These are phyloP conservation scores for Monosporascus cannonballus DNA, from an alignment of 2,329 filamentous ascomycete species.

Conservation along the genomic window DNA sequence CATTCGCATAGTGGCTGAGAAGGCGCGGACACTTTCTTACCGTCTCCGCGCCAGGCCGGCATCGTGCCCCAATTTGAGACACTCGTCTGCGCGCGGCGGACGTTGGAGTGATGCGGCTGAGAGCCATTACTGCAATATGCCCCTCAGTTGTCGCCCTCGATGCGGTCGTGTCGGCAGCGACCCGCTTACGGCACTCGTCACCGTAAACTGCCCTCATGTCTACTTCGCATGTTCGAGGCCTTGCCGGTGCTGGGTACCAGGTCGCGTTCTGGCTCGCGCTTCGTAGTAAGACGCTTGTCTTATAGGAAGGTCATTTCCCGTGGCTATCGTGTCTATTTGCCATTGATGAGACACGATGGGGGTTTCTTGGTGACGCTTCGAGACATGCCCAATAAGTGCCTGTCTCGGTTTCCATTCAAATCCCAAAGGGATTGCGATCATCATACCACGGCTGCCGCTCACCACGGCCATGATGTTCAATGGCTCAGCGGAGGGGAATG, in stretches of 20 bases:
- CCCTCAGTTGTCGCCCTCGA: not conserved
- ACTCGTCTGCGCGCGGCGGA: no score
- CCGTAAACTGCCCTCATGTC: not conserved
- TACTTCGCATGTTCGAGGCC: no score
- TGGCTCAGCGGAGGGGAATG: conserved; percentile 8
- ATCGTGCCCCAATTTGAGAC: no score
- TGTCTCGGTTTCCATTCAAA: not conserved
- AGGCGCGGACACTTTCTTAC: no score
- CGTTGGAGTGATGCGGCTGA: no score
- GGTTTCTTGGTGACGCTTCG: no score
- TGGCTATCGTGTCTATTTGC: not conserved
- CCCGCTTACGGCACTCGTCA: not conserved
- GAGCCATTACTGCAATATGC: not conserved
- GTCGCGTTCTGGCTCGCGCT: no score
- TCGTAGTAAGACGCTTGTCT: not conserved
- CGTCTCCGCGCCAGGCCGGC: no score
- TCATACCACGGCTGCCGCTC: not conserved
- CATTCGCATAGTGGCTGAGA: no score
- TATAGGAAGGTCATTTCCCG: not conserved
- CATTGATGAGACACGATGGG: not conserved
- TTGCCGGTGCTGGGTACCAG: no score
- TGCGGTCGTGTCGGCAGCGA: not conserved
- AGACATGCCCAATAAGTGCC: no score
- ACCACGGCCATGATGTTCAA: no score
- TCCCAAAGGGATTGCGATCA: not conserved